Conservation (phyloP, 148 eudicot species). For the Linanthus parryae region DNA sequence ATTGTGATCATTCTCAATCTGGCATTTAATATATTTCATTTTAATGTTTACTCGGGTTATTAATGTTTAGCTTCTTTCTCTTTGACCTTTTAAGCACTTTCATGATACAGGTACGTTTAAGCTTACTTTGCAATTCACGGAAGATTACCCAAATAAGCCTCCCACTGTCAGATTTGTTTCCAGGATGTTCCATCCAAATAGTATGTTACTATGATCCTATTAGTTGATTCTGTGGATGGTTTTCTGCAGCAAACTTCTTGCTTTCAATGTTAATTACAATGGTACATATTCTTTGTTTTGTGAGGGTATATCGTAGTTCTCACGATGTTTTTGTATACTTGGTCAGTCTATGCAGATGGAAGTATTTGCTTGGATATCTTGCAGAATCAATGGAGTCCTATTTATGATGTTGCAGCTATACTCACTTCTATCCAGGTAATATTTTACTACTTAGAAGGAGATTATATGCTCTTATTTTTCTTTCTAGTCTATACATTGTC, state of each 20-base stretch:
- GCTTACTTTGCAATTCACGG: slow-evolving; percentile 18
- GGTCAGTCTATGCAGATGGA: slow-evolving; percentile 43
- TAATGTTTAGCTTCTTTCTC: background rate
- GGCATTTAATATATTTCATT: too few relatives aligned
- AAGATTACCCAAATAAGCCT: slow-evolving; percentile 18
- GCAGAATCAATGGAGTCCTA: slow-evolving; percentile 46
- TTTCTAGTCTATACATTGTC: too few relatives aligned
- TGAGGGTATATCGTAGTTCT: background rate
- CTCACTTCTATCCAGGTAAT: slow-evolving; percentile 46
- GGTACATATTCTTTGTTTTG: background rate
- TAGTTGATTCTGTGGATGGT: background rate
- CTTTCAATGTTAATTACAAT: background rate
- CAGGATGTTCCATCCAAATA: slow-evolving; percentile 19
- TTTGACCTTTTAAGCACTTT: background rate
- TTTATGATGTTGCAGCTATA: slow-evolving; percentile 37
- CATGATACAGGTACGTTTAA: slow-evolving; percentile 18
- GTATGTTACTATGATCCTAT: slow-evolving; percentile 5
- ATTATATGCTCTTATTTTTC: too few relatives aligned
- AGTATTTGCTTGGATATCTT: slow-evolving; percentile 41
- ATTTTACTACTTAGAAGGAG: too few relatives aligned
- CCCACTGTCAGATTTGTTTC: slow-evolving; percentile 20
- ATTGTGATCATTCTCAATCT: too few relatives aligned
- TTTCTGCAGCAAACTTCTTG: background rate
- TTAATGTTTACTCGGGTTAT: too few relatives aligned
- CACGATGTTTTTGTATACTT: background rate